These are phyloP conservation scores for Bassia scoparia DNA, from an alignment of 148 eudicot genomes.

Conservation along the genomic window DNA sequence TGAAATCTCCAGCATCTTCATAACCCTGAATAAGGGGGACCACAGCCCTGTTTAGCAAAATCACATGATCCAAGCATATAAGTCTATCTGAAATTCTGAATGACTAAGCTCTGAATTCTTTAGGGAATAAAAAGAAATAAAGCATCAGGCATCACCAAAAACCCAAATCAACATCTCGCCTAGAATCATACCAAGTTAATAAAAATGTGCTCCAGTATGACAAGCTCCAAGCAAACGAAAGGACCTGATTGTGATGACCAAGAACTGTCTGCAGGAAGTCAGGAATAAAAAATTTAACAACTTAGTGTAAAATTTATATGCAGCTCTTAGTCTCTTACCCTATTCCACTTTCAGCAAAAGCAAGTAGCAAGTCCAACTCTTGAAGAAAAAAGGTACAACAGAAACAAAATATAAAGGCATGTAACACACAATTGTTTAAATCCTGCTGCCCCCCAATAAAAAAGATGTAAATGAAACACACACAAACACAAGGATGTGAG, in stretches of 20 bases:
- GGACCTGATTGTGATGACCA: slow-evolving; percentile 58
- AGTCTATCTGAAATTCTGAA: slow-evolving; percentile 38
- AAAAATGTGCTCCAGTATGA: slow-evolving; percentile 98
- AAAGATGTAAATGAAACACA: no score
- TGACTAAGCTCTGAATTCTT: slow-evolving; percentile 18
- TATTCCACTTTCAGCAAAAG: background rate
- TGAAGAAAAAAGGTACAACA: background rate
- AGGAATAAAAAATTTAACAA: slow-evolving; percentile 14
- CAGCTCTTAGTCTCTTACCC: background rate
- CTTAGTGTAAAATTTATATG: background rate
- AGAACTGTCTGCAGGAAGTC: slow-evolving; percentile 60
- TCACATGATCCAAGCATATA: slow-evolving; percentile 40
- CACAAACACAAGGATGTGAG: no score
- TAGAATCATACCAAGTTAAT: slow-evolving; percentile 67
- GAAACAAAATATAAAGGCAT: background rate
- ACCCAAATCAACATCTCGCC: background rate
- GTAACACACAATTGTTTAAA: no score
- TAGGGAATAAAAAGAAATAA: slow-evolving; percentile 9
- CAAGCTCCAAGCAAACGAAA: slow-evolving; percentile 90
- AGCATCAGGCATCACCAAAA: slow-evolving; percentile 15
- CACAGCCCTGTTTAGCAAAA: slow-evolving; percentile 77
- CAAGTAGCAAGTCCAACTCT: background rate
- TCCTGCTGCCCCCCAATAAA: no score
- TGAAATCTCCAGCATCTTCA: slow-evolving; percentile 99
- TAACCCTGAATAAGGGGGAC: slow-evolving; percentile 95